A percentile compares a stretch with the other conserved stretches of the same genome.
These are phyloP conservation scores for Aspergillus sergii DNA, from an alignment of 2,329 filamentous ascomycete species.

Conservation along the genomic window DNA sequence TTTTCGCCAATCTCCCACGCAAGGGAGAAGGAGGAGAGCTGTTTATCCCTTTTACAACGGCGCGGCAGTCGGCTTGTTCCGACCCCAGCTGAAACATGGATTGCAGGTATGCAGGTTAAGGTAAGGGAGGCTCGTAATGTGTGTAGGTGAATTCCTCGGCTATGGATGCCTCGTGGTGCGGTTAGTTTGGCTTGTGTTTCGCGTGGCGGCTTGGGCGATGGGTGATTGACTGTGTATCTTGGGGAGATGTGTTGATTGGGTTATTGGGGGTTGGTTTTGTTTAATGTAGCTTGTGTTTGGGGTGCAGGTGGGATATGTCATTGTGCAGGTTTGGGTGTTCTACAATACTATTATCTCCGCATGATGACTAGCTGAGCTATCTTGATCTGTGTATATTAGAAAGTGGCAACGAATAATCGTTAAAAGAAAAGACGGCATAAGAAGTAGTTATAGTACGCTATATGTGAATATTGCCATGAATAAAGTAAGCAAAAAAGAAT, in stretches of 20 bases:
- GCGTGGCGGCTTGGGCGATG: not conserved
- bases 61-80: not conserved
- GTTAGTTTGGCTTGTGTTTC: not conserved
- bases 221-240: not conserved
- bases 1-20: not conserved
- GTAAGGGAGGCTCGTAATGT: not conserved
- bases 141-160: not conserved
- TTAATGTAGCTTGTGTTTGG: not conserved
- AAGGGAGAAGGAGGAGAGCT: not conserved
- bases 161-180: not conserved
- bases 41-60: not conserved
- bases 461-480: too few species aligned
- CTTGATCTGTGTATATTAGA: too few species aligned
- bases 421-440: too few species aligned
- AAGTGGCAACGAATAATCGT: too few species aligned
- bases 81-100: not conserved
- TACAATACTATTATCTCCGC: too few species aligned
- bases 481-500: too few species aligned
- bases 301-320: not conserved
- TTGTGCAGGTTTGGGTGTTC: not conserved
- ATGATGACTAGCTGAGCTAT: too few species aligned
- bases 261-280: not conserved
- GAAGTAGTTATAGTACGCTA: too few species aligned
- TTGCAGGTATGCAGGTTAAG: not conserved
- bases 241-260: not conserved